Conservation (phyloP, 1,284 basidiomycete genomes). For the Cutaneotrichosporon spelunceum region DNA sequence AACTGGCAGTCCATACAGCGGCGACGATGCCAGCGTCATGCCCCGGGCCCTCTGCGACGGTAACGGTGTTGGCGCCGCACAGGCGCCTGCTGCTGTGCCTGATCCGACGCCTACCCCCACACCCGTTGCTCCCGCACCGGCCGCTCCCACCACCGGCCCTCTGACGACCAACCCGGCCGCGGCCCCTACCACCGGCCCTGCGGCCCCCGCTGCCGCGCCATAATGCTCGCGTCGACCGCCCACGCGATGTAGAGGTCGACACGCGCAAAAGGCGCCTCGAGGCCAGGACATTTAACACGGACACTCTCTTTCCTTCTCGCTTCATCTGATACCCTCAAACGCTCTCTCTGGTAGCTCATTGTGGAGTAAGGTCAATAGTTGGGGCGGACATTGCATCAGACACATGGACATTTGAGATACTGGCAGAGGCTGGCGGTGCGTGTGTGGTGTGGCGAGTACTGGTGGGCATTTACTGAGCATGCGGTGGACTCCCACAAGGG, state of each 20-base stretch:
- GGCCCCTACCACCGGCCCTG: not conserved
- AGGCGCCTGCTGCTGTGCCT: not conserved
- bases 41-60: not conserved
- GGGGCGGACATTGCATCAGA: too few relatives aligned
- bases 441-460: too few relatives aligned
- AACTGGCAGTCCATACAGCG: conserved; percentile 5
- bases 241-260: not conserved
- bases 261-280: not conserved
- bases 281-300: not conserved
- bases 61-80: not conserved
- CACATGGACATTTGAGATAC: too few relatives aligned
- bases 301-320: too few relatives aligned
- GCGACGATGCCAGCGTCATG: not conserved
- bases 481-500: too few relatives aligned
- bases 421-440: too few relatives aligned
- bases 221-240: not conserved
- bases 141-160: not conserved
- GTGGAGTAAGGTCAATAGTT: too few relatives aligned
- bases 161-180: not conserved
- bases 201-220: not conserved
- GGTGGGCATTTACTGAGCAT: too few relatives aligned
- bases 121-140: not conserved
- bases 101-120: not conserved
- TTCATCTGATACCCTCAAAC: too few relatives aligned
- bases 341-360: too few relatives aligned